These are phyloP conservation scores for Clitopilus hobsonii DNA, from an alignment of 768 basidiomycete species.

Conservation along the genomic window DNA sequence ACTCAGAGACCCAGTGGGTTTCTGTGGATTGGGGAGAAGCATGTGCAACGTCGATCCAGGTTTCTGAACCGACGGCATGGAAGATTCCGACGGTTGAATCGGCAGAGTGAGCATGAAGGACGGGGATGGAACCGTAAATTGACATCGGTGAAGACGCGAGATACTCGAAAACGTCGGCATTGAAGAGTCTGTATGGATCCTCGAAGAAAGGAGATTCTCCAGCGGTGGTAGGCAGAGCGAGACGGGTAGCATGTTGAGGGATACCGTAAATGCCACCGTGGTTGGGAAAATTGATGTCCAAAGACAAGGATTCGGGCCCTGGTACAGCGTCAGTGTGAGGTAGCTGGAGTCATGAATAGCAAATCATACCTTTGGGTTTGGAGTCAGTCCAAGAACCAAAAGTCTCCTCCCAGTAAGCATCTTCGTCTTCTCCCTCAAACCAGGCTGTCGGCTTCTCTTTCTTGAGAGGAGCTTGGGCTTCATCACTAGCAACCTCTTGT, in stretches of 20 bases:
- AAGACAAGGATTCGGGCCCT: slow-evolving; percentile 92
- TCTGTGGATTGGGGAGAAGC: slow-evolving; percentile 61
- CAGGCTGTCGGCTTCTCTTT: slow-evolving; percentile 53
- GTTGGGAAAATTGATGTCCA: slow-evolving; percentile 92
- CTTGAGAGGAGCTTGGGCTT: slow-evolving; percentile 51
- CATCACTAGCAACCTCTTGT: slow-evolving; percentile 30
- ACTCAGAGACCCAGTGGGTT: slow-evolving; percentile 98
- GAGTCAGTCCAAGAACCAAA: slow-evolving; percentile 86
- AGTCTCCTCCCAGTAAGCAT: slow-evolving; percentile 86
- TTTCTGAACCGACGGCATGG: slow-evolving; percentile 84
- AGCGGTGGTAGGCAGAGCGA: slow-evolving; percentile 85
- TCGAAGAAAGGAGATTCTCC: slow-evolving; percentile 72
- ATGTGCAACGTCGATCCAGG: slow-evolving; percentile 90
- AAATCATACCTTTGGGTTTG: slow-evolving; percentile 86
- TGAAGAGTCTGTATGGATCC: slow-evolving; percentile 94
- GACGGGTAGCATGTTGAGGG: slow-evolving; percentile 89
- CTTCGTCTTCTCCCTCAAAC: slow-evolving; percentile 87
- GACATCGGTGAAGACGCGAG: slow-evolving; percentile 72
- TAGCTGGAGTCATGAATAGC: neutral
- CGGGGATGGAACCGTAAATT: slow-evolving; percentile 87
- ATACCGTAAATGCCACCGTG: slow-evolving; percentile 93
- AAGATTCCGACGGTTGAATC: slow-evolving; percentile 89
- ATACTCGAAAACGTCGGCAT: slow-evolving; percentile 96
- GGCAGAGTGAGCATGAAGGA: slow-evolving; percentile 89
- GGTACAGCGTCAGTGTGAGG: neutral